Evolutionary conservation across 208 protist species (phyloP), one percentile per base, ranked within the genome.

Genomic region (Herpetomonas tarakana): DNA sequence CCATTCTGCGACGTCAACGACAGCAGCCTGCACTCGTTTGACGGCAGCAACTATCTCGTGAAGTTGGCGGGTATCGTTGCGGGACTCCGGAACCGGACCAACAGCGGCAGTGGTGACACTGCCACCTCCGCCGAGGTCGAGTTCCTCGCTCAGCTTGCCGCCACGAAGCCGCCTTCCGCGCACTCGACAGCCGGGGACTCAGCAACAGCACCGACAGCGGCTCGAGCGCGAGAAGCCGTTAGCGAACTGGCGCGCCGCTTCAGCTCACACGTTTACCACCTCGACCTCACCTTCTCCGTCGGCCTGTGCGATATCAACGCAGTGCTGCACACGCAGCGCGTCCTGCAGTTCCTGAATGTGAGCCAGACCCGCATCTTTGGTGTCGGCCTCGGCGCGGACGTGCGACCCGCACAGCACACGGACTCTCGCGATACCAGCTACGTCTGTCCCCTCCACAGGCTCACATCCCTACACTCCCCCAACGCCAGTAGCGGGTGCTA

Each of bases 221-320:
- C n/a, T n/a, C n/a, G n/a, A n/a, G 9, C 21, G 52, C 16, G 18
- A 6, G 30, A 24, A 12, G 30, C 41, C 12, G 52, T 24, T 14
- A 25, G 7, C 24, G 38, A 28, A n/a, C 22, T n/a, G n/a, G 21
- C 3, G 18, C 49, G 38, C n/a, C 41, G 38, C 2, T 78, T 79
- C 62, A 30, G 71, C 41, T 63, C 46, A 2, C 79, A 82, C 52
- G 56, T 87, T 38, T 83, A 87, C 29, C 76, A 83, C 18, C 59
- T 87, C 35, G 80, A 87, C 54, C 63, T 87, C 52, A 77, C 80
- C 54, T 87, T 62, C 60, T 83, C 74, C 60, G 58, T 72, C 28
- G 39, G 21, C 19, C 56, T 87, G 30, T 67, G 54, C 11, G 74
- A 65, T 41, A 58, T 87, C 21, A 69, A 71, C 38, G 52, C 30